phyloP scores from a whole-genome alignment of 2,329 filamentous ascomycete genomes.

The Talaromyces sp. region DNA sequence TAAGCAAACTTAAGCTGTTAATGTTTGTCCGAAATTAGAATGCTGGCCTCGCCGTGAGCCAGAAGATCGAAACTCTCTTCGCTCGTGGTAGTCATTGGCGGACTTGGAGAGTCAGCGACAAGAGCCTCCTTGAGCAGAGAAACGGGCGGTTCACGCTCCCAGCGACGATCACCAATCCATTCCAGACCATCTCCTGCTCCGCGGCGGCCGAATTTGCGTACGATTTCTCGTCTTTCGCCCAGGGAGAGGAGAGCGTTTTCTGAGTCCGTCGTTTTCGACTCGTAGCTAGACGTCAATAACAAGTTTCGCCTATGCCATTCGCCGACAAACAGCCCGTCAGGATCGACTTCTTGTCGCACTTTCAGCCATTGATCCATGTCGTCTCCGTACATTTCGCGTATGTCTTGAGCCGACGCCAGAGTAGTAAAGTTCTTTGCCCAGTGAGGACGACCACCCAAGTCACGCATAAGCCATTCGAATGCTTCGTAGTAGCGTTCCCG shows the following conservation, averaged over 20 bases:
- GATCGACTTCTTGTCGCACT: slow-evolving; percentile 68
- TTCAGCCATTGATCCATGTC: slow-evolving; percentile 64
- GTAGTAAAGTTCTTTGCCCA: slow-evolving; percentile 89
- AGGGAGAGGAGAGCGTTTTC: slow-evolving; percentile 27
- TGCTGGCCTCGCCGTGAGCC: slow-evolving; percentile 43
- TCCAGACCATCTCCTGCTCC: slow-evolving; percentile 41
- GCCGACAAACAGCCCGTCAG: slow-evolving; percentile 82
- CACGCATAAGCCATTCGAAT: slow-evolving; percentile 87
- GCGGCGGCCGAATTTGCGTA: slow-evolving; percentile 25
- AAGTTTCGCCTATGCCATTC: slow-evolving; percentile 80
- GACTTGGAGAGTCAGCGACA: slow-evolving; percentile 27
- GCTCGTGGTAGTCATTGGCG: slow-evolving; percentile 40
- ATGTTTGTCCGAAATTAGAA: slow-evolving; percentile 23
- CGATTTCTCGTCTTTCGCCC: slow-evolving; percentile 43
- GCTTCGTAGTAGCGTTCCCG: slow-evolving; percentile 76
- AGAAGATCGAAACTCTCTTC: slow-evolving; percentile 49
- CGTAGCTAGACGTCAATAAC: slow-evolving; percentile 32
- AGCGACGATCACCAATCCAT: slow-evolving; percentile 39
- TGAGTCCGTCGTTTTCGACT: slow-evolving; percentile 17
- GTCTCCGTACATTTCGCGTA: slow-evolving; percentile 67
- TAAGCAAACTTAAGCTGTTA: neutral
- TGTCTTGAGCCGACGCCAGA: slow-evolving; percentile 53
- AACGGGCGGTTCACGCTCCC: slow-evolving; percentile 20
- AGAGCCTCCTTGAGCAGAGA: neutral
- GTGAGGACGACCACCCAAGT: slow-evolving; percentile 76